Evolutionary conservation across 2,329 filamentous ascomycete species (phyloP), one percentile per base, ranked within the genome.

Genomic region (Trichoderma sp.): DNA sequence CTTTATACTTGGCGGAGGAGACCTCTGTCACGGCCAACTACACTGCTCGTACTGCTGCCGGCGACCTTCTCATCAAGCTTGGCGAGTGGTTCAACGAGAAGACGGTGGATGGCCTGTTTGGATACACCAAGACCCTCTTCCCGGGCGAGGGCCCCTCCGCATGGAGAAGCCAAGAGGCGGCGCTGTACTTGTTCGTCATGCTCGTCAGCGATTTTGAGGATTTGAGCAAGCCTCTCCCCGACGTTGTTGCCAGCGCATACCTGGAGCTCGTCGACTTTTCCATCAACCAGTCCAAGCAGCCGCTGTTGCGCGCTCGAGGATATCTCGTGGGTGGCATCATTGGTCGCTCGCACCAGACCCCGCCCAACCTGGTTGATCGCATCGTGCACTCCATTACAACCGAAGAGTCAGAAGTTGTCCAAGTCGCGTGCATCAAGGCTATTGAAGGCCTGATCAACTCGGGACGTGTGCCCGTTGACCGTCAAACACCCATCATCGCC

Each of bases 11-110:
- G 58, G 95, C 94, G 0, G 96, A 99, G 80, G 95, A 98, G 81
- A 95, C 93, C 2, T 95, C 94, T 2, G 92, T 97, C 21, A 97
- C 94, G 14, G 92, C 94, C 37, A 98, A 98, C 79, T 99, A 98
- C 81, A 97, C 96, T 0, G 92, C 96, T 16, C 89, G 96, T 73
- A 97, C 93, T 21, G 96, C 95, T 52, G 96, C 93, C 72, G 94
- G 94, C 60, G 96, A 98, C 78, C 83, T 99, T 60, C 86, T 97
- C 33, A 94, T 97, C 80, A 97, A 97, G 81, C 85, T 97, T 70
- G 93, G 92, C 59, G 94, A 97, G 79, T 97, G 94, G 94, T 87
- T 97, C 66, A 88, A 90, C 73, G 85, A 88, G 66, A 88, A 88
- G 64, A 90, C 93, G 0, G 84, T 96, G 14, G 92, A 96, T 75